Percentiles rank a stretch among this genome's conserved stretches.
These are phyloP conservation scores for Uronychia binucleata DNA, from an alignment of 73 alveolate genomes.

Conservation along the genomic window DNA sequence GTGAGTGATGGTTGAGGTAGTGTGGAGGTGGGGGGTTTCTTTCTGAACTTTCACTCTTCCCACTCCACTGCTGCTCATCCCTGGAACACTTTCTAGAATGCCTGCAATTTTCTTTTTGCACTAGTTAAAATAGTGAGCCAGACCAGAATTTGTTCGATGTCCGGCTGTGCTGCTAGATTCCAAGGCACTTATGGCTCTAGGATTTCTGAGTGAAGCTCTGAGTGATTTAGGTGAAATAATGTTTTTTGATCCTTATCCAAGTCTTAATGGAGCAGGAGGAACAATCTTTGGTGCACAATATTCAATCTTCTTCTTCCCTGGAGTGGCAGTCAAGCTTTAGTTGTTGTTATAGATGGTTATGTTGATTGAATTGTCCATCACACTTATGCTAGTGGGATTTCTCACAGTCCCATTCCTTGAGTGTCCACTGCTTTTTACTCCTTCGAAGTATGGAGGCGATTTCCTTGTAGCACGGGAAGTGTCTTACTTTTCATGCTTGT, in stretches of 20 bases:
- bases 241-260: neutral
- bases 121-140: neutral
- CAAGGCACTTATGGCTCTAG: neutral
- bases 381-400: neutral
- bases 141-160: neutral
- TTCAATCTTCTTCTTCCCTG: neutral
- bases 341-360: slow-evolving; percentile 7
- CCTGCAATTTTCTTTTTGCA: neutral
- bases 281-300: neutral
- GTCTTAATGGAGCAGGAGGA: neutral
- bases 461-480: neutral
- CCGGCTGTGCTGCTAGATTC: neutral
- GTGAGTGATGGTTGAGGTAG: too few relatives aligned
- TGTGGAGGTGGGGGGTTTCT: neutral
- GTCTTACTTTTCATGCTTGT: neutral
- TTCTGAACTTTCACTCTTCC: neutral
- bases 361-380: slow-evolving; percentile 13
- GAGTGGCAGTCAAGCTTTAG: neutral
- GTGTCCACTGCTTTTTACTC: neutral
- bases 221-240: neutral
- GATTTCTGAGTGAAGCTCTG: neutral
- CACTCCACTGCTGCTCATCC: neutral
- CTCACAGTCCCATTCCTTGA: neutral
- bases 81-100: neutral
- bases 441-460: neutral